These are phyloP conservation scores for Carex sylvatica DNA, from an alignment of 202 grass and related monocot genomes.

Conservation along the genomic window DNA sequence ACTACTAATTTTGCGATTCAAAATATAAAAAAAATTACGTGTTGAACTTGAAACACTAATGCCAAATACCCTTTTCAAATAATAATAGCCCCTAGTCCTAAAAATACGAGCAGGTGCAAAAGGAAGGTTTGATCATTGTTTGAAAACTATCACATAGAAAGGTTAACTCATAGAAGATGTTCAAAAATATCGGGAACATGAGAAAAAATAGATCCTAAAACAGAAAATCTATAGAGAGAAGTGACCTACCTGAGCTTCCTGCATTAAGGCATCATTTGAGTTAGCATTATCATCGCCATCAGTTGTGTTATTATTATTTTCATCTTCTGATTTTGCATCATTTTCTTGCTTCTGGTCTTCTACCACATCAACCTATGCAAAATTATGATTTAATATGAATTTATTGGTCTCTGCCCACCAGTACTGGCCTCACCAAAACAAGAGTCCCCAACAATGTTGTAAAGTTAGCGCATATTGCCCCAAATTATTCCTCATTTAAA, in stretches of 20 bases:
- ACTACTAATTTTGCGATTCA: background rate
- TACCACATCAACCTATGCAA: conserved; percentile 31
- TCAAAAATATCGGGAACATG: background rate
- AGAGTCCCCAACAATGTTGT: background rate
- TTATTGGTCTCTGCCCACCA: background rate
- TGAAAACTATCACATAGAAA: background rate
- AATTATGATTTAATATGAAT: background rate
- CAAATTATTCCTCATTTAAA: background rate
- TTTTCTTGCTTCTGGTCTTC: conserved; percentile 39
- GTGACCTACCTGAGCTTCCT: conserved; percentile 30
- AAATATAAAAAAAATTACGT: background rate
- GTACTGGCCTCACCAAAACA: background rate
- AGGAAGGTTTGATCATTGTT: background rate
- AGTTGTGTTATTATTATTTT: conserved; percentile 21
- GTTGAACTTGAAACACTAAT: background rate
- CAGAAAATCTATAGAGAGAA: background rate
- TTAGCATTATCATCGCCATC: conserved; percentile 30
- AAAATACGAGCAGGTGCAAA: background rate
- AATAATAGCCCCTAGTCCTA: background rate
- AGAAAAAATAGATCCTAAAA: conserved; percentile 2
- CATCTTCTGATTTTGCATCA: conserved; percentile 34
- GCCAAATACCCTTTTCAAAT: background rate
- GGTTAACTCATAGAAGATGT: background rate
- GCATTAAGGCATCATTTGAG: conserved; percentile 29
- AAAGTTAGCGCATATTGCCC: background rate